Base-by-base conservation (phyloP, 192 early-diverging fungal species). In the Entomortierella parvispora region DNA sequence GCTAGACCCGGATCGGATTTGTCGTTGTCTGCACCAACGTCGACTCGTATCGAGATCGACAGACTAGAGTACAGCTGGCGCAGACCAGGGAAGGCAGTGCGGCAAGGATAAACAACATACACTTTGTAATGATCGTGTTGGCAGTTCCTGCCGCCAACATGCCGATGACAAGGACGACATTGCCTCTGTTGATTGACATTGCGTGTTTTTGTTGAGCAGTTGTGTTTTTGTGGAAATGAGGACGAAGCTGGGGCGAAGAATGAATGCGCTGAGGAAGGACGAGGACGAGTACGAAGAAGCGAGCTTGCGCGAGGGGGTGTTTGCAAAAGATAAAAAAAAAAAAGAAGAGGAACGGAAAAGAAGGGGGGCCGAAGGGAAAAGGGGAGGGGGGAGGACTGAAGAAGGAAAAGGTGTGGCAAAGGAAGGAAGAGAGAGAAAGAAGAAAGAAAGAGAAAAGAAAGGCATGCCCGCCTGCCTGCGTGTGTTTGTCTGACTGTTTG, bases 141-240 rank as follows among this genome's bases (percentile, higher is more conserved):
- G 83, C 70, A 31, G 88, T 93, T 72, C 92, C 92, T 31, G 91
- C 89, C 47, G 88, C 68, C 46, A 93, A 83, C 92, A 93, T 93
- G 69, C 92, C 92, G 6, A 81, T 79, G 31, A 91, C 86, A 34
- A 93, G 82, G 46, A 32, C 74, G 61, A 77, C 54, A 58, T 77
- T 77, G 55, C 48, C 33, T 64, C 56, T 57, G 60, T 68, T 77
- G 61, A 77, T 77, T 32, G 74, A 77, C 74, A 77, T 76, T 71
- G 68, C 53, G 15, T 48, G 20, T 28, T 8, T 17, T 2, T n/a
- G 14, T 17, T 14, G 18, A n/a, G 1, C 15, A 17, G 15, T 44
- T 47, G 11, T 28, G 22, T 22, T 45, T 28, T n/a, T 65, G 57
- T 31, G 34, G 34, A 10, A 48, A 32, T 20, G 45, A 44, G 29